phyloP scores from a whole-genome alignment of 306 rosid genomes.

The Mimosa pudica region DNA sequence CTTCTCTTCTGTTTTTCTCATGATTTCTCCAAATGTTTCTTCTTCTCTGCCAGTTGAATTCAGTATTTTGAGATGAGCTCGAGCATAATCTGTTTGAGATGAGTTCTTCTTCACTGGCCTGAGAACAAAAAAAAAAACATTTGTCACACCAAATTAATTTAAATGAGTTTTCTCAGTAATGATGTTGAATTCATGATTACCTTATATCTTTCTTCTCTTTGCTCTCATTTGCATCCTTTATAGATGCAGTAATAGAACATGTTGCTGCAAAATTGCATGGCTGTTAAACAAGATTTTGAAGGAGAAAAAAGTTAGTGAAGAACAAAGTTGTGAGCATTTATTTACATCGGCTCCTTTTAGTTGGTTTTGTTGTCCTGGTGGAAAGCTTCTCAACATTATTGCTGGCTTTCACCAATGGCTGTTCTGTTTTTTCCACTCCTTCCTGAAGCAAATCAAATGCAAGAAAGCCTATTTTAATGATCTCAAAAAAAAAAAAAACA shows the following conservation, averaged over 20 bases:
- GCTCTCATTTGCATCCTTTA: conserved; percentile 46
- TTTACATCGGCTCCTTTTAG: conserved; percentile 70
- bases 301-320: neutral
- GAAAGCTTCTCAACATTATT: conserved; percentile 37
- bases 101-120: conserved; percentile 63
- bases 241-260: conserved; percentile 52
- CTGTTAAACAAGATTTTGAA: neutral
- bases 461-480: conserved; percentile 26
- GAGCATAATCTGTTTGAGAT: conserved; percentile 67
- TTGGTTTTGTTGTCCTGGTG: conserved; percentile 43
- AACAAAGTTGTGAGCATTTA: conserved; percentile 36
- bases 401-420: conserved; percentile 33
- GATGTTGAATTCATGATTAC: conserved; percentile 40
- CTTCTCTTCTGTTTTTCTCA: conserved; percentile 46
- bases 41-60: neutral
- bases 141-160: conserved; percentile 1
- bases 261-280: conserved; percentile 54
- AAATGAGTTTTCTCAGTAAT: conserved; percentile 21
- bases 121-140: neutral
- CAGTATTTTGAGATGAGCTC: conserved; percentile 12
- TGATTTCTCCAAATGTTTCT: conserved; percentile 44
- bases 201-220: conserved; percentile 66
- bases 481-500: neutral
- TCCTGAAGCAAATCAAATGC: conserved; percentile 48
- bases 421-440: conserved; percentile 40